phyloP scores from a whole-genome alignment of 2,329 filamentous ascomycete species.

The Diaporthe sp. region DNA sequence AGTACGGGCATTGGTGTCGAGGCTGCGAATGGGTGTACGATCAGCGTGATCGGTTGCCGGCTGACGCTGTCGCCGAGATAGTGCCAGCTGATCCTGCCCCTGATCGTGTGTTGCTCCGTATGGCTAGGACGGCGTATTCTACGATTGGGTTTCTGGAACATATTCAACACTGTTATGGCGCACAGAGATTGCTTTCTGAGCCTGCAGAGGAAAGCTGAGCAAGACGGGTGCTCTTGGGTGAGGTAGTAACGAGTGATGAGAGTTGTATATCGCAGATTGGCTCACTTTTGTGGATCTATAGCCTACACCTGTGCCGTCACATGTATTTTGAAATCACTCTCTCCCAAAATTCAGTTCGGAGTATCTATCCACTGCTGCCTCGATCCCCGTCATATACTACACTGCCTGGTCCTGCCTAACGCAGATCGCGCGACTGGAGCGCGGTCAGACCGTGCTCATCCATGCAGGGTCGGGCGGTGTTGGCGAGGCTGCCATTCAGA shows the following conservation, averaged over 20 bases:
- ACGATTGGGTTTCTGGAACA: not conserved
- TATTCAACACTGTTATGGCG: not conserved
- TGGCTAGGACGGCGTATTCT: slow-evolving; percentile 2
- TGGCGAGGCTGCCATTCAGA: not conserved
- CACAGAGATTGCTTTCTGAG: not conserved
- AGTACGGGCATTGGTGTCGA: not conserved
- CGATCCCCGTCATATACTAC: too few relatives aligned
- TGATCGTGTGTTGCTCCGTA: not conserved
- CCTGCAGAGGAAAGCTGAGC: not conserved
- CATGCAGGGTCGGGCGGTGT: not conserved
- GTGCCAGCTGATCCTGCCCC: not conserved
- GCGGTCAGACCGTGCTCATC: not conserved
- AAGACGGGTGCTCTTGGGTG: not conserved
- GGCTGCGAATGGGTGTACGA: not conserved
- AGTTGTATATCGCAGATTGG: too few relatives aligned
- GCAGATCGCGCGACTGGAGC: not conserved
- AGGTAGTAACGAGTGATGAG: not conserved
- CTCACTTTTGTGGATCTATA: too few relatives aligned
- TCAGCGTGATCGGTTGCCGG: not conserved
- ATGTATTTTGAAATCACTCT: too few relatives aligned
- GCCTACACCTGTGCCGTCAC: too few relatives aligned
- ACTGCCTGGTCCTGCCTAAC: too few relatives aligned
- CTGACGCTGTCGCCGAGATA: not conserved
- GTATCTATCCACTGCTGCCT: too few relatives aligned
- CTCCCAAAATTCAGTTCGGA: too few relatives aligned